phyloP scores from a whole-genome alignment of 2,329 filamentous ascomycete genomes.

The Tolypocladium cylindrosporum region DNA sequence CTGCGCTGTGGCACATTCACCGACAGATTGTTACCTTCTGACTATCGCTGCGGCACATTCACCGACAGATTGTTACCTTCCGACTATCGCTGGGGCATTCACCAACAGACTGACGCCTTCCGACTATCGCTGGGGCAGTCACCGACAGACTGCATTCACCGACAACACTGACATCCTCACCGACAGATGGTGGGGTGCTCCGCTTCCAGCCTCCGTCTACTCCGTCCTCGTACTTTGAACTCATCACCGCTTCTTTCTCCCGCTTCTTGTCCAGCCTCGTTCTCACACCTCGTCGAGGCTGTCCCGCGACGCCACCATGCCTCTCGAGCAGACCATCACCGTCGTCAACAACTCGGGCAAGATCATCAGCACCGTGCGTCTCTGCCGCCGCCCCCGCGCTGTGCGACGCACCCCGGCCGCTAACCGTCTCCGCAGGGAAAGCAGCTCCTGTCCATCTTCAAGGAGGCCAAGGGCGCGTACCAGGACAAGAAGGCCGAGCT shows the following conservation, averaged over 20 bases:
- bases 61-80: no score
- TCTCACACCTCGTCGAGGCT: neutral
- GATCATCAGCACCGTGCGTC: conserved; percentile 74
- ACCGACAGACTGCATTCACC: no score
- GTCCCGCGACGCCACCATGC: conserved; percentile 16
- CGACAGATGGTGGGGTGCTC: neutral
- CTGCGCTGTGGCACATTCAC: no score
- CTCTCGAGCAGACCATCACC: conserved; percentile 63
- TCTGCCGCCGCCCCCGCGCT: neutral
- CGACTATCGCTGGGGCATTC: no score
- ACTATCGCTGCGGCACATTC: no score
- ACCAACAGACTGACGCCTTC: no score
- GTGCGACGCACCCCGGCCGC: conserved; percentile 1
- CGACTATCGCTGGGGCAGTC: no score
- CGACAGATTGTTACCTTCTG: no score
- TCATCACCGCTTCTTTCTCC: neutral
- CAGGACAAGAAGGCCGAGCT: conserved; percentile 78
- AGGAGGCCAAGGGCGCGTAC: conserved; percentile 82
- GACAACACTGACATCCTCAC: no score
- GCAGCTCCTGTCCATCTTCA: conserved; percentile 82
- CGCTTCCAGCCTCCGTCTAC: neutral
- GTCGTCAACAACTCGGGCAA: conserved; percentile 88
- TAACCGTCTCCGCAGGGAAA: conserved; percentile 53
- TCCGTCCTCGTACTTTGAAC: no score
- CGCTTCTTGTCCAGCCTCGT: no score